Evolutionary conservation across 805 yeast species (phyloP).

Genomic region (Cyberlindnera meyerae): DNA sequence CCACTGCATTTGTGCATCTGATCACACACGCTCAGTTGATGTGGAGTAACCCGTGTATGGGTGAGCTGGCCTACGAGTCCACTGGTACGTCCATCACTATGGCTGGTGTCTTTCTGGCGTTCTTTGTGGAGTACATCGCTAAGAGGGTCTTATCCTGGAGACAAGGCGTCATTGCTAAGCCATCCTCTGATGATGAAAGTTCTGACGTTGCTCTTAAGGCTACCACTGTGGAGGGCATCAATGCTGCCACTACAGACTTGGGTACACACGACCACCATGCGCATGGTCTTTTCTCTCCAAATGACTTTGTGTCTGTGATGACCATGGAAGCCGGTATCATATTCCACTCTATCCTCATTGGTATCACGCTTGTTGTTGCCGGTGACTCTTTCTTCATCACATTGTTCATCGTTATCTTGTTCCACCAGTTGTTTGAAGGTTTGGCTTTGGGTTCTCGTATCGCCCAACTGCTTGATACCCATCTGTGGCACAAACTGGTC

Average conservation of each 20-base stretch:
- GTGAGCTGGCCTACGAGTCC: conserved; percentile 14
- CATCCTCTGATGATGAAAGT: conserved; percentile 1
- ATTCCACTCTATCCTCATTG: conserved; percentile 77
- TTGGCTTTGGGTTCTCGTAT: conserved; percentile 77
- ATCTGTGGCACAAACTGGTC: conserved; percentile 44
- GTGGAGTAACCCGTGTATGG: conserved; percentile 18
- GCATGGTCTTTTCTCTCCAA: conserved; percentile 7
- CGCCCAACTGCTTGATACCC: conserved; percentile 36
- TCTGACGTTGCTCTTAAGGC: too few relatives aligned
- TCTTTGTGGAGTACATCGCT: conserved; percentile 14
- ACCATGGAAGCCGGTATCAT: conserved; percentile 71
- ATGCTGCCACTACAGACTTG: too few relatives aligned
- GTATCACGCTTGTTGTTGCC: conserved; percentile 68
- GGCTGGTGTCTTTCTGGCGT: conserved; percentile 19
- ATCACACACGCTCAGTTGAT: conserved; percentile 17
- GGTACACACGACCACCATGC: conserved; percentile 1
- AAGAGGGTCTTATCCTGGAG: conserved; percentile 10
- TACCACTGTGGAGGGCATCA: too few relatives aligned
- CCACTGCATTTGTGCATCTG: conserved; percentile 21
- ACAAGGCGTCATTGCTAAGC: background rate
- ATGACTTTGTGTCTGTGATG: conserved; percentile 30
- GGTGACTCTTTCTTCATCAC: conserved; percentile 63
- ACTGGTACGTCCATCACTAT: conserved; percentile 18
- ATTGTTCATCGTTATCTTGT: conserved; percentile 57
- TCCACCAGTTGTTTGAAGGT: conserved; percentile 81